Evolutionary conservation across 2,329 filamentous ascomycete genomes (phyloP), one percentile per base, ranked within the genome.

Genomic region (Zasmidium citrigriseum): DNA sequence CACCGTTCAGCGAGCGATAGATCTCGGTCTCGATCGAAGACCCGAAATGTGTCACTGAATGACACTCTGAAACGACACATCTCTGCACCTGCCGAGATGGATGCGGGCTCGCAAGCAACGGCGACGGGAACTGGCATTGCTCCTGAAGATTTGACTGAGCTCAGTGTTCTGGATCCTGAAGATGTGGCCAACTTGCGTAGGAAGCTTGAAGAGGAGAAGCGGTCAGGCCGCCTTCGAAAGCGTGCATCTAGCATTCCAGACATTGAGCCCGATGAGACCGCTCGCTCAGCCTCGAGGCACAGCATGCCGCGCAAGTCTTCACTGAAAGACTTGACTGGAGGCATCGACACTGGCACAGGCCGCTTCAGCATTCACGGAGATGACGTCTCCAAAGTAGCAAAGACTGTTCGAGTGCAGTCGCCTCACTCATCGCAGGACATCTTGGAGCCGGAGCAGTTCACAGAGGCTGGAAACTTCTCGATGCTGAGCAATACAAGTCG

Each of bases 101-200:
- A 61, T 14, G 27, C 45, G n/a, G 23, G n/a, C n/a, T n/a, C n/a
- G n/a, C n/a, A n/a, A n/a, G 14, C 4, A 9, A 4, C 16, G 7
- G 14, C 18, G 34, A 16, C 7, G 14, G 16, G 34, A 41, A n/a
- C n/a, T 10, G 52, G 46, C 52, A 38, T 18, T 59, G 41, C 57
- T 21, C 57, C 55, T 24, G 52, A 61, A 24, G 77, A 83, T 54
- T 63, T 83, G 48, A 86, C 84, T 1, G 73, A 83, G 59, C 67
- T 87, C 51, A 86, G 81, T 70, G 78, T 80, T 58, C 77, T 85
- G 59, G 79, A 84, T 66, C 76, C 76, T 52, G 72, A 78, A 55
- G 78, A 83, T 53, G 80, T 86, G 64, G 79, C 80, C 25, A 75
- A 78, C 46, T 73, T 87, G 51, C 79, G 84, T 44, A 82, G 79